A percentile compares a stretch with the other conserved stretches of the same genome.
Evolutionary conservation across 805 yeast species (phyloP).

Genomic region (Saturnispora galanensis): DNA sequence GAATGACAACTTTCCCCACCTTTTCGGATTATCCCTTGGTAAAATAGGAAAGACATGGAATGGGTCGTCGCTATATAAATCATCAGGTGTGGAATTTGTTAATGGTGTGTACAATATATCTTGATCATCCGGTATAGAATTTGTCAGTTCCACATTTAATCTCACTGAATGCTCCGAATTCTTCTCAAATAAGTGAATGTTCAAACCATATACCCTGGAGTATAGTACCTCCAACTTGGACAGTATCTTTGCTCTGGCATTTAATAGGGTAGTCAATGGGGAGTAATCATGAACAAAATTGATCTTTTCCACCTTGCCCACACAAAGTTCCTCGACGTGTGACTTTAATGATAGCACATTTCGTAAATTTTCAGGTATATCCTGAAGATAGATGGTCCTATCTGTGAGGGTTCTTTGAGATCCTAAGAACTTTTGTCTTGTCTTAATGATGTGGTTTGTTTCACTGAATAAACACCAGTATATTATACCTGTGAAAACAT

Average conservation of each 20-base stretch:
- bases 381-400: slow-evolving; percentile 45
- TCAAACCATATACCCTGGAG: slow-evolving; percentile 33
- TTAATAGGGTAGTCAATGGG: slow-evolving; percentile 31
- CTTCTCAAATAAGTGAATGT: slow-evolving; percentile 26
- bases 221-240: slow-evolving; percentile 32
- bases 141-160: slow-evolving; percentile 23
- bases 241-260: slow-evolving; percentile 26
- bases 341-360: slow-evolving; percentile 34
- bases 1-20: slow-evolving; percentile 17
- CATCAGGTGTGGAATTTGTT: slow-evolving; percentile 2
- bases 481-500: slow-evolving; percentile 40
- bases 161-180: slow-evolving; percentile 18
- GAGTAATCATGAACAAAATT: slow-evolving; percentile 35
- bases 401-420: slow-evolving; percentile 52
- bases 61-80: background rate
- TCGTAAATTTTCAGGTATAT: slow-evolving; percentile 40
- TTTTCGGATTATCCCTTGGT: slow-evolving; percentile 12
- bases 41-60: slow-evolving; percentile 6
- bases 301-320: slow-evolving; percentile 45
- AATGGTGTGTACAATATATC: slow-evolving; percentile 11
- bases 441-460: slow-evolving; percentile 39
- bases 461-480: slow-evolving; percentile 35
- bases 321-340: slow-evolving; percentile 45
- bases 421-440: slow-evolving; percentile 49
- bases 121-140: slow-evolving; percentile 11